Evolutionary conservation across 2,329 filamentous ascomycete species (phyloP), one percentile per base, ranked within the genome.

Genomic region (Camptophora hylomeconis): DNA sequence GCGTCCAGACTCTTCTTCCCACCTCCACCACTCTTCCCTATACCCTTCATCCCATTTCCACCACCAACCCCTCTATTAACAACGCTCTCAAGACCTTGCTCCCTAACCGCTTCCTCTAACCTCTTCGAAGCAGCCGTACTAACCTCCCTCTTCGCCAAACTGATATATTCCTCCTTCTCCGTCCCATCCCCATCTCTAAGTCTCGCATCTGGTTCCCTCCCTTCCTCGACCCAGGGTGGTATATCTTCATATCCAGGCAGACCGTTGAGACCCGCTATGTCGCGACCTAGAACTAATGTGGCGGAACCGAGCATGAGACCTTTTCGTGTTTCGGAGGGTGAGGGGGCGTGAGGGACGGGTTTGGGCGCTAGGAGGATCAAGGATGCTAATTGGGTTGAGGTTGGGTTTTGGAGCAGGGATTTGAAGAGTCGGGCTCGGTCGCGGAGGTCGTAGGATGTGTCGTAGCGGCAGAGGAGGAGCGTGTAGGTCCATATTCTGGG

Each of bases 1-100:
- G 93, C 83, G 58, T 95, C 84, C 38, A 98, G 58, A 12, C 77
- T 82, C 67, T 92, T 93, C n/a, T n/a, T n/a, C n/a, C n/a, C n/a
- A n/a, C n/a, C n/a, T n/a, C n/a, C n/a, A n/a, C n/a, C n/a, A 21
- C 72, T 72, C 28, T 74, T 74, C n/a, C n/a, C n/a, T n/a, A n/a
- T n/a, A n/a, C n/a, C n/a, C n/a, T n/a, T n/a, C n/a, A n/a, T n/a
- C n/a, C n/a, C n/a, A n/a, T n/a, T n/a, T 4, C 57, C 54, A 10
- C 46, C 35, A 9, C 40, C 45, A 5, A 38, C 35, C 4, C 37
- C 27, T 40, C 37, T 26, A 30, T 41, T 29, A 17, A 43, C 40
- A 13, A 42, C 36, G 37, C 48, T 30, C 29, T 47, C 38, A 16
- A 45, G 28, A 13, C 56, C 49, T 38, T 60, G 56, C 26, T 60